Evolutionary conservation across 208 protist species (phyloP), one percentile per base, ranked within the genome.

Genomic region (Naegleria lovaniensis): DNA sequence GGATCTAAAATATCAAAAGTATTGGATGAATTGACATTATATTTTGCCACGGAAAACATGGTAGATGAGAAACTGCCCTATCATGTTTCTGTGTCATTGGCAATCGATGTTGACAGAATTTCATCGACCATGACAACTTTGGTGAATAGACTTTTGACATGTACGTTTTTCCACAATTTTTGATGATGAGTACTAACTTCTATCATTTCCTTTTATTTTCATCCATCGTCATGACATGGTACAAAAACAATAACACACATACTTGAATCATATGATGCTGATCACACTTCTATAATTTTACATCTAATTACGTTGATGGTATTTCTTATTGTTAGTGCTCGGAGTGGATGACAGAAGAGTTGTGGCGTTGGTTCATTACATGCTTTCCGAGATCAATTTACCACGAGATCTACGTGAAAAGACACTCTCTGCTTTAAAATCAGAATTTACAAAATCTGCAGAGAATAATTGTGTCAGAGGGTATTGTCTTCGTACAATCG

Each of bases 21-120:
- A 36, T 33, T 79, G 19, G 67, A 79, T 79, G 67, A 79, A 29
- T 25, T 79, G 29, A 36, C 29, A 36, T 13, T 79, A 13, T 79
- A 79, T 79, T 79, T 79, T 79, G 67, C 67, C 9, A 79, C 67
- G 9, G 67, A 79, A 33, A 79, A 79, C 36, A 79, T 79, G 67
- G 67, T 79, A 36, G 67, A 79, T 79, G 67, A 79, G n/a, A 79
- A 79, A 36, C 67, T 79, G 7, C 67, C 67, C 2, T 79, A 79
- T 36, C 67, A 79, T 33, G 67, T 36, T 13, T 79, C 67, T 33
- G 67, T 79, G 25, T 79, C 67, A 15, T 79, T 79, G 29, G 67
- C 67, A 6, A 36, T 79, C 6, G 67, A 79, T 79, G 67, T 19
- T 79, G 67, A 79, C n/a, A 19, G 67, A 36, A 29, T 79, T 79